These are phyloP conservation scores for Catharanthus roseus DNA, from an alignment of 257 asterid species.

Conservation along the genomic window DNA sequence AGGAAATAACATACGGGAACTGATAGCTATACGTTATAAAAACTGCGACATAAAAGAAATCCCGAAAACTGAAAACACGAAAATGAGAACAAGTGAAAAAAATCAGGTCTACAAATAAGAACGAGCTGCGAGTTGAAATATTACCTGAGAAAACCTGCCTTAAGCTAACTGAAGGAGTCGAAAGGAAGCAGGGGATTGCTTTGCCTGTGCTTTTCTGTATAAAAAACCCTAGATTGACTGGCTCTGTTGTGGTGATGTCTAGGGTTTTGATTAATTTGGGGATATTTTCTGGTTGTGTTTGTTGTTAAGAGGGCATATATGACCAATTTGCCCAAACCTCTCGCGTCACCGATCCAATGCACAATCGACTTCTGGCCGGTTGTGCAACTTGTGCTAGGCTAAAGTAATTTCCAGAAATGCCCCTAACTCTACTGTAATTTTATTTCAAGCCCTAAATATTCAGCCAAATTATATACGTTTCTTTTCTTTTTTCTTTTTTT, in stretches of 20 bases:
- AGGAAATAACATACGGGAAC: not conserved
- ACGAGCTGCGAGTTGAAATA: not conserved
- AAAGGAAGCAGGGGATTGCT: not conserved
- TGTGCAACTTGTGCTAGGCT: not conserved
- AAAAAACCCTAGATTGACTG: not conserved
- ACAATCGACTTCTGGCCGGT: not conserved
- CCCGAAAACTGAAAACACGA: too few relatives aligned
- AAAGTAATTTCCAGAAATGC: not conserved
- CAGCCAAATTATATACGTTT: too few relatives aligned
- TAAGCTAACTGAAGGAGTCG: not conserved
- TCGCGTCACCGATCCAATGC: not conserved
- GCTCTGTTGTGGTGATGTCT: not conserved
- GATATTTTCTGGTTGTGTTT: not conserved
- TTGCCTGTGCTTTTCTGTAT: not conserved
- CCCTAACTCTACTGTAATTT: not conserved
- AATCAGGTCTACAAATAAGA: not conserved
- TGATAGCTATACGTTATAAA: too few relatives aligned
- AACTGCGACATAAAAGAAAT: too few relatives aligned
- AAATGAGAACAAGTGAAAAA: too few relatives aligned
- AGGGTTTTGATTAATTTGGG: constrained; percentile 20
- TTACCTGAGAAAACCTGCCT: not conserved
- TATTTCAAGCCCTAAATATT: not conserved
- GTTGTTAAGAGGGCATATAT: not conserved
- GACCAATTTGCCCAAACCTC: constrained; percentile 12
- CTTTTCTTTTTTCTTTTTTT: too few relatives aligned